A percentile compares a stretch with the other conserved stretches of the same genome.
These are phyloP conservation scores for Elaphomyces granulatus DNA, from an alignment of 495 filamentous ascomycete genomes.

Conservation along the genomic window DNA sequence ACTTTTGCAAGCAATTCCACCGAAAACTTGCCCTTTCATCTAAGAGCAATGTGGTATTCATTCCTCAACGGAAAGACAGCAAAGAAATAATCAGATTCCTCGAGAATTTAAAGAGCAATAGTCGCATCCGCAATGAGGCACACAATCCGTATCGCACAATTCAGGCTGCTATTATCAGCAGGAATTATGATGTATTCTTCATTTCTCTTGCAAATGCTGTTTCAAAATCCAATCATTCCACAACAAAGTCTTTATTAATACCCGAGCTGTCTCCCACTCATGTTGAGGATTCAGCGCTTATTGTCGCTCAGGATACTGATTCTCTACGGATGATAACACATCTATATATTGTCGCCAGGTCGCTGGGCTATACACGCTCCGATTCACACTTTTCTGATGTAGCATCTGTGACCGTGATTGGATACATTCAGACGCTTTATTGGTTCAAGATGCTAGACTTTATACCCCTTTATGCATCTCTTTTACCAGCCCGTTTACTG, in stretches of 20 bases:
- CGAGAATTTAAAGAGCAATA: conserved; percentile 22
- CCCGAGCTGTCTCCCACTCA: conserved; percentile 16
- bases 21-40: conserved; percentile 28
- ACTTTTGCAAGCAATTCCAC: conserved; percentile 32
- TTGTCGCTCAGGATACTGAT: conserved; percentile 28
- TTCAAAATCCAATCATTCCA: conserved; percentile 17
- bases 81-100: conserved; percentile 27
- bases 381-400: conserved; percentile 22
- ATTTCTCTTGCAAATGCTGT: conserved; percentile 23
- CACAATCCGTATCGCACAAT: conserved; percentile 33
- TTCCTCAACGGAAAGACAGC: conserved; percentile 27
- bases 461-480: conserved; percentile 75
- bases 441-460: conserved; percentile 53
- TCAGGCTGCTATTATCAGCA: conserved; percentile 32
- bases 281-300: conserved; percentile 24
- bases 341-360: conserved; percentile 32
- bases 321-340: conserved; percentile 32
- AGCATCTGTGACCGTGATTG: conserved; percentile 39
- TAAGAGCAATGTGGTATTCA: conserved; percentile 18
- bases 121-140: conserved; percentile 23
- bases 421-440: conserved; percentile 67
- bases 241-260: conserved; percentile 15
- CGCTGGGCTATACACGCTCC: conserved; percentile 20
- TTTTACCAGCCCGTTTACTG: conserved; percentile 40
- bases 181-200: conserved; percentile 28